Evolutionary conservation across 805 yeast genomes (phyloP), one percentile per base, ranked within the genome.

Genomic region (Starmerella stigmatis): DNA sequence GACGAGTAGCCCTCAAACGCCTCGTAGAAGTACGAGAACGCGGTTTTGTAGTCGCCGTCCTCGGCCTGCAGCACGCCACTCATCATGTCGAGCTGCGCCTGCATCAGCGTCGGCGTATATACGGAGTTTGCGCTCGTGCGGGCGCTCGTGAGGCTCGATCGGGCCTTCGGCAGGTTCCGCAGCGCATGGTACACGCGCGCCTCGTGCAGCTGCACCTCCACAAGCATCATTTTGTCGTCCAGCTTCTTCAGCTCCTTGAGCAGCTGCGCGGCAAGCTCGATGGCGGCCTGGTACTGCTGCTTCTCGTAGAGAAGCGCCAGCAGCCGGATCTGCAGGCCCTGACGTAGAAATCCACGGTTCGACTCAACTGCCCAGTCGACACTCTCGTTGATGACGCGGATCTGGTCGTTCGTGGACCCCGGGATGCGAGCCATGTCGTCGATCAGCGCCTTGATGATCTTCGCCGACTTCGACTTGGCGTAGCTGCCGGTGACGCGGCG

Each of bases 71-170:
- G 73, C 45, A 89, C 79, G 56, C 99, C 98, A 61, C 94, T 80
- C 80, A 89, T 86, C 66, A 85, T 75, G 62, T 92, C 99, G 45
- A 92, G 73, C 60, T 86, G 94, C 1, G 97, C 97, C 66, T 92
- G 95, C 56, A 81, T 73, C 42, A 79, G 69, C n/a, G 96, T 83
- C 9, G 97, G 94, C 58, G 95, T 84, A 68, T 88, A 94, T 43
- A 92, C 85, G 19, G 96, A 75, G 63, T 92, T 94, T n/a, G 98
- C 98, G 3, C 94, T 81, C 0, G 98, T 92, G 64, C 97, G 76
- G 2, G 98, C 96, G 38, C 94, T 79, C 2, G 97, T 86, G 57
- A 92, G 71, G 2, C 96, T 79, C 7, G 97, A 96, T 57, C 84
- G 77, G 5, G 95, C 76, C 66, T 89, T 92, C 5, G 96, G 82